Percentiles rank a stretch among this genome's conserved stretches.
Evolutionary conservation across 768 basidiomycete species (phyloP).

Genomic region (Suillus ampliporus): DNA sequence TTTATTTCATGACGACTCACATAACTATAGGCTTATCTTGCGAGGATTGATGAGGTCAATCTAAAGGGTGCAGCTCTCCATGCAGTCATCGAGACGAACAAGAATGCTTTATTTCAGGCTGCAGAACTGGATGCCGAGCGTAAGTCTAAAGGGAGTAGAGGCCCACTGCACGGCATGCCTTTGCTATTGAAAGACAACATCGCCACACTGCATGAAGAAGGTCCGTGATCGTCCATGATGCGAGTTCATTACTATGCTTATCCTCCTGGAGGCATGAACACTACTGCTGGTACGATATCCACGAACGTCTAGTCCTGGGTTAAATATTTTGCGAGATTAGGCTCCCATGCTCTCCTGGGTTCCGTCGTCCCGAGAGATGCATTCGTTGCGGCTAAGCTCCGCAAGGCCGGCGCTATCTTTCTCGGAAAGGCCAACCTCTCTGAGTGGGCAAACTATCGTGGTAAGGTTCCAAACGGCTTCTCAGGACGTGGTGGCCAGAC

Average conservation of each 20-base stretch:
- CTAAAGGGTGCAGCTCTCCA: constrained; percentile 59
- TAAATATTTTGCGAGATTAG: constrained; percentile 18
- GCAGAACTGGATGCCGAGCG: constrained; percentile 56
- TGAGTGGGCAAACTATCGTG: constrained; percentile 51
- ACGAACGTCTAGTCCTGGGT: background rate
- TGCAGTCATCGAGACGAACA: constrained; percentile 67
- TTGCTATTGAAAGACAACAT: constrained; percentile 59
- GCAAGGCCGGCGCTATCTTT: constrained; percentile 41
- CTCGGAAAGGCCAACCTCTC: constrained; percentile 51
- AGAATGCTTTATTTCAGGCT: constrained; percentile 57
- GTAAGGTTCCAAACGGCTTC: constrained; percentile 46
- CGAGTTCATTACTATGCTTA: constrained; percentile 8
- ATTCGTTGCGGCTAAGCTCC: constrained; percentile 32
- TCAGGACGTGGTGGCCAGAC: constrained; percentile 54
- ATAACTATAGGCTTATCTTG: constrained; percentile 59
- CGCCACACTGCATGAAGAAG: constrained; percentile 38
- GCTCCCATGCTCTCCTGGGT: constrained; percentile 42
- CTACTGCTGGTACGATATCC: constrained; percentile 38
- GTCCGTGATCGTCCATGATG: constrained; percentile 18
- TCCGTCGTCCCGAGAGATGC: constrained; percentile 43
- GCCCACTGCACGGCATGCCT: constrained; percentile 62
- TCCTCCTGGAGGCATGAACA: constrained; percentile 40
- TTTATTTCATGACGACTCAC: background rate
- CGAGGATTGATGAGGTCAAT: constrained; percentile 71
- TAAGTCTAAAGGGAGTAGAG: constrained; percentile 46